These are phyloP conservation scores for Tylopilus sp. DNA, from an alignment of 768 basidiomycete species.

Conservation along the genomic window DNA sequence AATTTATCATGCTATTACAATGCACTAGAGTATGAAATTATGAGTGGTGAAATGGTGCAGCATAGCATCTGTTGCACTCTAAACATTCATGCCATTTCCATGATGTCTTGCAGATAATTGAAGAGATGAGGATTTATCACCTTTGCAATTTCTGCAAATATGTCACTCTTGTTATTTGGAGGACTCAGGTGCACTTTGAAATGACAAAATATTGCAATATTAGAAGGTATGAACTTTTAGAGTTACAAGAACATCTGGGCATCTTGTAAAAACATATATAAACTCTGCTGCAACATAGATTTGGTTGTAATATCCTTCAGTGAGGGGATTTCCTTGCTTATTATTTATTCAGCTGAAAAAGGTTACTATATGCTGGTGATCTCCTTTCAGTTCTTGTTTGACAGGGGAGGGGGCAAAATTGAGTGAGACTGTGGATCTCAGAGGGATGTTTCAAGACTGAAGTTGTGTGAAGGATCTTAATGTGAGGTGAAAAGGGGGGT, in stretches of 20 bases:
- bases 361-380: too few species aligned
- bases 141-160: neutral
- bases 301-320: too few species aligned
- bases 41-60: neutral
- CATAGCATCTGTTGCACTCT: neutral
- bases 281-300: too few species aligned
- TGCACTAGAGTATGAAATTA: neutral
- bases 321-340: too few species aligned
- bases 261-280: neutral
- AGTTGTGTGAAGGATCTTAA: too few species aligned
- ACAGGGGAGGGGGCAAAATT: too few species aligned
- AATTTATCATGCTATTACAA: neutral
- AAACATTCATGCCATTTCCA: too few species aligned
- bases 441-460: too few species aligned
- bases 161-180: neutral
- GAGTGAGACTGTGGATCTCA: too few species aligned
- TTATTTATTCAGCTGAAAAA: too few species aligned
- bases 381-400: too few species aligned
- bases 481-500: too few species aligned
- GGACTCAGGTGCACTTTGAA: neutral
- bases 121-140: neutral
- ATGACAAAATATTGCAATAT: neutral
- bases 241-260: neutral
- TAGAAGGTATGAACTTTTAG: neutral
- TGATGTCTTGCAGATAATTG: neutral